Base-by-base conservation (phyloP, 164 flowering plant species). In the Cinnamomum chago region DNA sequence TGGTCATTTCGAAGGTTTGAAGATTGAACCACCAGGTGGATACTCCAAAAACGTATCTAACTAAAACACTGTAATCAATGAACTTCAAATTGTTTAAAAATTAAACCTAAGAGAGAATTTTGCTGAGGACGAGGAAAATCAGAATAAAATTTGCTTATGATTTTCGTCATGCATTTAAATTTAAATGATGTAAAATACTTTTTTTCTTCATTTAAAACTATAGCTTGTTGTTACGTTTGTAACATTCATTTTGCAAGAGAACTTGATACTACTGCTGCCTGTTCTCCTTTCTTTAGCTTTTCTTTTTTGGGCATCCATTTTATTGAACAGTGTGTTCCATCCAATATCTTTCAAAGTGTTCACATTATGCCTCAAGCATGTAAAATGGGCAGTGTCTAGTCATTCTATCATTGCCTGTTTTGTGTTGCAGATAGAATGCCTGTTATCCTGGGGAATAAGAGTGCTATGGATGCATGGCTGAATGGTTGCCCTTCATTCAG, bases 381-480 rank as follows among this genome's bases (percentile, higher is more conserved):
- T 64, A 13, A 7, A 25, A 11, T 70, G 24, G n/a, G 50, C 55
- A 70, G 22, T 71, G 27, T 2, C 65, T 17, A 33, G 20, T 33
- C 28, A 18, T 2, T 60, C 47, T 40, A 47, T 68, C 5, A 7
- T 33, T 20, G 24, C 18, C n/a, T 28, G 35, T 55, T 55, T 55
- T 55, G 17, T 27, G 28, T 30, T 71, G 7, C 78, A 95, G 98
- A 95, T 76, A 87, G 98, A 84, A 95, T 95, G 97, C 98, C 97
- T 76, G 97, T 95, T 58, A 90, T 95, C 65, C 86, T 93, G 81
- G 93, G 94, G 62, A 84, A 83, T 78, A 83, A 86, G 83, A 90
- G 68, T 67, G 84, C 90, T 51, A 81, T 81, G 68, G 90, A 88
- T 71, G 73, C 76, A 58, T 93, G 99, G 99, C 85, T 95, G 23